Evolutionary conservation across 345 rosid species (phyloP).

Genomic region (Eucalyptus sp.): DNA sequence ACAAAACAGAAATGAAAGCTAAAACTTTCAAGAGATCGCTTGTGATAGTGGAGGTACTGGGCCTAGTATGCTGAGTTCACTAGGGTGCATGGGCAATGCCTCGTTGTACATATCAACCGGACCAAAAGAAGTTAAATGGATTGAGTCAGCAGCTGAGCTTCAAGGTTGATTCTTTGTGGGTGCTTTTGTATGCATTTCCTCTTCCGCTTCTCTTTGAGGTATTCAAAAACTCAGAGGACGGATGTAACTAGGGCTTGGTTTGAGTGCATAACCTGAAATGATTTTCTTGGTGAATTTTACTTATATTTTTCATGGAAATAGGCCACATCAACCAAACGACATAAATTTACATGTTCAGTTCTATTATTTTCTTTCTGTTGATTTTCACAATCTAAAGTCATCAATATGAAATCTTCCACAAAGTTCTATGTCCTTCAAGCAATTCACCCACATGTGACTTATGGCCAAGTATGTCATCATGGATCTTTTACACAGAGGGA

Average conservation of each 20-base stretch:
- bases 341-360: background rate
- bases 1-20: background rate
- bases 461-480: background rate
- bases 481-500: background rate
- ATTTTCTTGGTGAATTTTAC: background rate
- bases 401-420: background rate
- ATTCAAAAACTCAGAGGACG: background rate
- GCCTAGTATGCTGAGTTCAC: background rate
- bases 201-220: background rate
- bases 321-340: background rate
- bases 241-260: background rate
- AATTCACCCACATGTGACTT: background rate
- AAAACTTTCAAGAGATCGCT: background rate
- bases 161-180: background rate
- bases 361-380: background rate
- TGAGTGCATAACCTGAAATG: background rate
- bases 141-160: background rate
- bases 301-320: background rate
- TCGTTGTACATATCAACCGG: background rate
- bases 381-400: background rate
- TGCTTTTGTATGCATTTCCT: background rate
- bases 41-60: background rate
- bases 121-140: background rate
- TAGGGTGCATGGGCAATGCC: background rate
- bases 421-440: background rate